These are phyloP conservation scores for Handroanthus guayacan DNA, from an alignment of 257 asterid genomes.

Conservation along the genomic window DNA sequence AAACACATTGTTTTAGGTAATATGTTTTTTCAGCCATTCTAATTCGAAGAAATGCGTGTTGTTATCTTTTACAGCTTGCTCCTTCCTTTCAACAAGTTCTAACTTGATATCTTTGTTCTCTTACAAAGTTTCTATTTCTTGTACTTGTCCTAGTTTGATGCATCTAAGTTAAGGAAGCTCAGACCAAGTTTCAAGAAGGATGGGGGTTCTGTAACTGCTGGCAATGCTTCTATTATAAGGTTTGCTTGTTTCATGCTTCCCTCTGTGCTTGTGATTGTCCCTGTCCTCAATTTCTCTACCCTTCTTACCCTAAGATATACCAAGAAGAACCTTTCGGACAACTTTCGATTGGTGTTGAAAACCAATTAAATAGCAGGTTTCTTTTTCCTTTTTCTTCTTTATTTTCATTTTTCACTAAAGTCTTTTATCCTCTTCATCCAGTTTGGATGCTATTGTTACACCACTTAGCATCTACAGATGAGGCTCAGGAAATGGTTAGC, in stretches of 20 bases:
- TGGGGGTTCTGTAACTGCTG: constrained; percentile 98
- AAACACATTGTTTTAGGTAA: not conserved
- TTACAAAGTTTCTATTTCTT: not conserved
- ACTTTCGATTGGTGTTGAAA: not conserved
- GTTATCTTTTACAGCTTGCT: not conserved
- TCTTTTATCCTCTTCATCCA: not conserved
- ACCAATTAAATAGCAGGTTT: not conserved
- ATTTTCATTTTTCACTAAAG: no score
- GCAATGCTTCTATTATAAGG: constrained; percentile 98
- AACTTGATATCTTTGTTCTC: not conserved
- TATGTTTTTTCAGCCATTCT: constrained; percentile 9
- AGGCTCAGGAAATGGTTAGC: not conserved
- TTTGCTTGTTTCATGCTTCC: constrained; percentile 40
- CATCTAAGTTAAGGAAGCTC: constrained; percentile 78
- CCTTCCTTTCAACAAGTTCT: not conserved
- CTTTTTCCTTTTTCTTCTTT: not conserved
- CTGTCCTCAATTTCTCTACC: not conserved
- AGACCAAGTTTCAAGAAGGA: constrained; percentile 80
- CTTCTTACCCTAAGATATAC: not conserved
- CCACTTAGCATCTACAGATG: not conserved
- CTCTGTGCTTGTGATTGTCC: constrained; percentile 22
- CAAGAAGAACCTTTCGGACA: not conserved
- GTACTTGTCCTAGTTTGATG: constrained; percentile 73
- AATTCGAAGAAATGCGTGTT: not conserved
- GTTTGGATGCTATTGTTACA: not conserved